phyloP scores from a whole-genome alignment of 306 rosid species.

The Elaeagnus macrophylla region DNA sequence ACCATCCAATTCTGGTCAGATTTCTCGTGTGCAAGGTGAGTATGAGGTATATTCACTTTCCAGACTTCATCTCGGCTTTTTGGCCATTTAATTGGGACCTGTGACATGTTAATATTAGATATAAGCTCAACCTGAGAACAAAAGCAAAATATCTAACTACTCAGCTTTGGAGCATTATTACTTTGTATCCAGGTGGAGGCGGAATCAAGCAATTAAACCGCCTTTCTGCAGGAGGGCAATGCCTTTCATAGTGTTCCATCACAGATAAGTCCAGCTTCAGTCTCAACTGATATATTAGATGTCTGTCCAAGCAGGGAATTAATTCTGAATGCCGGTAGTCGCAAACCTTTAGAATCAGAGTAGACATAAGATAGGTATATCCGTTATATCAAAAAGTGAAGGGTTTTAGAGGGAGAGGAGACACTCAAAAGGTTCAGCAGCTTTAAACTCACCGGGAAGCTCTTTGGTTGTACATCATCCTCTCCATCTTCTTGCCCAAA shows the following conservation, averaged over 20 bases:
- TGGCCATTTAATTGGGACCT: conserved; percentile 95
- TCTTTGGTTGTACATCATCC: conserved; percentile 42
- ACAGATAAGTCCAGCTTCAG: conserved; percentile 77
- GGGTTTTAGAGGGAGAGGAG: not conserved
- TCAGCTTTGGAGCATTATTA: conserved; percentile 25
- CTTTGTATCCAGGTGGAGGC: conserved; percentile 91
- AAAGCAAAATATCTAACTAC: conserved; percentile 7
- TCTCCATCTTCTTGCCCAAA: conserved; percentile 47
- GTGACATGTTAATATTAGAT: conserved; percentile 18
- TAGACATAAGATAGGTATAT: not conserved
- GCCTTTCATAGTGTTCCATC: conserved; percentile 96
- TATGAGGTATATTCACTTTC: conserved; percentile 93
- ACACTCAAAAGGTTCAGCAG: conserved; percentile 15
- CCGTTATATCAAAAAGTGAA: not conserved
- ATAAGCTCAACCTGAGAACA: conserved; percentile 15
- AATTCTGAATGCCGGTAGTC: conserved; percentile 82
- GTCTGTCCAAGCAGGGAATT: conserved; percentile 91
- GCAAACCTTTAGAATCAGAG: conserved; percentile 51
- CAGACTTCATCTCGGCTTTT: conserved; percentile 94
- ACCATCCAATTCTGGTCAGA: conserved; percentile 97
- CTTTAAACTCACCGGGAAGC: conserved; percentile 65
- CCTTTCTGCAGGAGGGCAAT: conserved; percentile 82
- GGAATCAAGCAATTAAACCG: conserved; percentile 93
- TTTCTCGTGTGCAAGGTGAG: conserved; percentile 95
- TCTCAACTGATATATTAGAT: conserved; percentile 84